Conservation (phyloP, 345 rosid genomes). For the Bretschneidera sinensis region DNA sequence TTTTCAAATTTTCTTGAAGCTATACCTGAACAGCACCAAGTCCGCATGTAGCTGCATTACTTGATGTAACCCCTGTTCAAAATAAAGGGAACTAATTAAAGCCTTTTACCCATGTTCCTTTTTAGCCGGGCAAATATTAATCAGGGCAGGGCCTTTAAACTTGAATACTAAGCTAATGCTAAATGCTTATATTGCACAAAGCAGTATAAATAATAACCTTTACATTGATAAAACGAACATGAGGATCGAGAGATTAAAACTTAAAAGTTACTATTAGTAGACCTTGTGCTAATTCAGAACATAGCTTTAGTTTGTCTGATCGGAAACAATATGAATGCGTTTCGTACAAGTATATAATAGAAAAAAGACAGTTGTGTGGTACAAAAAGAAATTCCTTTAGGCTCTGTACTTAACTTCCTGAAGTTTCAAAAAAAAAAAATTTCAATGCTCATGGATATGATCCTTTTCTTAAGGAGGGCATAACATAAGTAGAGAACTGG, state of each 20-base stretch:
- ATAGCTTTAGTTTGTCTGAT: not conserved
- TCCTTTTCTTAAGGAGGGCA: too few relatives aligned
- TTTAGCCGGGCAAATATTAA: too few relatives aligned
- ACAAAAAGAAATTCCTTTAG: not conserved
- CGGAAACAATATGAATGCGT: not conserved
- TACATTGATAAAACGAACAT: too few relatives aligned
- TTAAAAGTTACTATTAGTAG: too few relatives aligned
- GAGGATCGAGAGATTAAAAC: too few relatives aligned
- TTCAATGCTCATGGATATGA: too few relatives aligned
- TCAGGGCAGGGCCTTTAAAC: not conserved
- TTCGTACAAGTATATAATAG: too few relatives aligned
- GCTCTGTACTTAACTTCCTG: not conserved
- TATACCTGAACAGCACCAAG: constrained; percentile 88
- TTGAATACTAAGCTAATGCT: not conserved
- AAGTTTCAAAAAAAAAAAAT: too few relatives aligned
- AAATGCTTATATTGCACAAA: too few relatives aligned
- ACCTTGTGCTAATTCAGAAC: not conserved
- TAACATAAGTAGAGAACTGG: too few relatives aligned
- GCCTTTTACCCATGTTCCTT: constrained; percentile 2
- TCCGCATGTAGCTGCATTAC: constrained; percentile 78
- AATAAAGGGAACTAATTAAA: constrained; percentile 14
- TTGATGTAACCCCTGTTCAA: constrained; percentile 66
- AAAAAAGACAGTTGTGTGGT: not conserved
- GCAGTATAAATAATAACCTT: too few relatives aligned
- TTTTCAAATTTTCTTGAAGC: constrained; percentile 6